These are phyloP conservation scores for Ricinus communis DNA, from an alignment of 345 rosid genomes.

Conservation along the genomic window DNA sequence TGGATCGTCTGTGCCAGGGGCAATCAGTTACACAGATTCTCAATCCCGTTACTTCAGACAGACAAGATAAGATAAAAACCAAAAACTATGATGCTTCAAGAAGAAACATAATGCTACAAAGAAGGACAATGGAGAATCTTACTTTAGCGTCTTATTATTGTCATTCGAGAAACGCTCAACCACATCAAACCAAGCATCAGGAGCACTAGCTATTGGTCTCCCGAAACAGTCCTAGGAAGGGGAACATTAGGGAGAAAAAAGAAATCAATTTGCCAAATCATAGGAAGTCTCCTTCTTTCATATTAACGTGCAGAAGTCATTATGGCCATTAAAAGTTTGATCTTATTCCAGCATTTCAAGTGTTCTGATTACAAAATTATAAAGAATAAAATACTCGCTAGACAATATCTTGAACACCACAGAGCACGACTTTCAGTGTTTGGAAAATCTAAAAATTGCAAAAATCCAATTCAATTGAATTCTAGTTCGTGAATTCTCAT, in stretches of 20 bases:
- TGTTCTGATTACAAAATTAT: background rate
- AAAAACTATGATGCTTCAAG: background rate
- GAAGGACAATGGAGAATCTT: conserved; percentile 18
- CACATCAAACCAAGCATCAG: conserved; percentile 87
- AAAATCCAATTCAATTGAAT: no score
- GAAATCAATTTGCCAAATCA: background rate
- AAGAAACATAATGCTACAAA: no score
- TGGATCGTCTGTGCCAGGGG: conserved; percentile 59
- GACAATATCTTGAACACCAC: no score
- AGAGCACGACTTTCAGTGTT: no score
- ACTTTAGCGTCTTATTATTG: conserved; percentile 81
- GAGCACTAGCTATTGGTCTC: conserved; percentile 82
- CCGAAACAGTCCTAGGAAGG: conserved; percentile 71
- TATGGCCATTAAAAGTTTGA: background rate
- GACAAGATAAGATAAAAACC: background rate
- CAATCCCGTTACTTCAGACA: conserved; percentile 3
- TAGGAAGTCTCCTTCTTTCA: background rate
- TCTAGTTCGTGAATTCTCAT: no score
- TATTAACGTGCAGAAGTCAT: background rate
- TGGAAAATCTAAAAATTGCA: no score
- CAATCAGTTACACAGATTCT: conserved; percentile 7
- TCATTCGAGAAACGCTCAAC: conserved; percentile 83
- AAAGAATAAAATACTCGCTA: no score
- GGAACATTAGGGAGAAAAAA: background rate
- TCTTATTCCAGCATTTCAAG: background rate